Percentiles rank a stretch among this genome's conserved stretches.
phyloP scores from a whole-genome alignment of 306 rosid genomes.

The Corylus americana region DNA sequence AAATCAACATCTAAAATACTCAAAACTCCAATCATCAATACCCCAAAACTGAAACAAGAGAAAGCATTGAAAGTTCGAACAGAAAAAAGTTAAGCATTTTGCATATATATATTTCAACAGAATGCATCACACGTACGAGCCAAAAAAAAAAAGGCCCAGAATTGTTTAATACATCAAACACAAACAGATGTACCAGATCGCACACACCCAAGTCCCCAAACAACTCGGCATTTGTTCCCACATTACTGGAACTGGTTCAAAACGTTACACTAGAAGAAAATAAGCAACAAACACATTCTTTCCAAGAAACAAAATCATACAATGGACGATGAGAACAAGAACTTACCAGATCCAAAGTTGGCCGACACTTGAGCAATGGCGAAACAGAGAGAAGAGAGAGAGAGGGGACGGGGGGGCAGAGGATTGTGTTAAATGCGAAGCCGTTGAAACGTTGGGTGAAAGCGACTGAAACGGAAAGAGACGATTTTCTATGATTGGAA shows the following conservation, averaged over 20 bases:
- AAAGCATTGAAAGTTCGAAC: background rate
- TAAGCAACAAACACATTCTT: background rate
- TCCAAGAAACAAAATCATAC: background rate
- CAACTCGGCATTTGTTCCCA: background rate
- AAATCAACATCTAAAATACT: background rate
- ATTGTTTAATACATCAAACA: background rate
- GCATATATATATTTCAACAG: background rate
- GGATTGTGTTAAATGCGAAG: background rate
- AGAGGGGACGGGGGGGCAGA: background rate
- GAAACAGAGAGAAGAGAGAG: background rate
- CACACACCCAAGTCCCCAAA: background rate
- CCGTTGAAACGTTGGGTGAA: slow-evolving; percentile 2
- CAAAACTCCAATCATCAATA: background rate
- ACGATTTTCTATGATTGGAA: background rate
- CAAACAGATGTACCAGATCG: background rate
- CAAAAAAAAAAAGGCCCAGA: background rate
- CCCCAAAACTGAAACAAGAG: background rate
- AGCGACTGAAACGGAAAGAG: background rate
- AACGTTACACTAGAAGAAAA: background rate
- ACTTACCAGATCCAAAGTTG: slow-evolving; percentile 18
- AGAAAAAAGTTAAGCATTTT: background rate
- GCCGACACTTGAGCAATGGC: background rate
- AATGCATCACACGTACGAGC: background rate
- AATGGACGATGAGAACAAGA: background rate
- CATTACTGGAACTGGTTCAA: background rate